Conservation (phyloP, 805 yeast species). For the Saccharomyces kudriavzevii region DNA sequence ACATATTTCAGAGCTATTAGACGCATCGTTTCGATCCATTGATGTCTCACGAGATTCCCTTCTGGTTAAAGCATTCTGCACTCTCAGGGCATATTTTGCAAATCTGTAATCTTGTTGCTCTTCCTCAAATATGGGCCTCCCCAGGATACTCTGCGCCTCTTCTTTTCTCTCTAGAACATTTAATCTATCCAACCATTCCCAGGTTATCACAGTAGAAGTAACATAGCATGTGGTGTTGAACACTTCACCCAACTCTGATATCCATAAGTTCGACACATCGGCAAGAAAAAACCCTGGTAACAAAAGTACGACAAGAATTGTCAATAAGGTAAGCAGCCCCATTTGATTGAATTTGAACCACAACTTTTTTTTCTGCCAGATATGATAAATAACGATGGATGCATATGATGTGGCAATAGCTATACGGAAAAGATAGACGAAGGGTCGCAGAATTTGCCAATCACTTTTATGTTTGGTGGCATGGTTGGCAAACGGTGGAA, state of each 20-base stretch:
- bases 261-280: constrained; percentile 69
- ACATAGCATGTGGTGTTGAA: constrained; percentile 68
- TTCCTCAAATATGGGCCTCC: constrained; percentile 67
- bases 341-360: constrained; percentile 40
- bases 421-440: constrained; percentile 64
- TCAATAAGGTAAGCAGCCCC: constrained; percentile 47
- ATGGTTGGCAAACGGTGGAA: constrained; percentile 33
- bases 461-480: constrained; percentile 11
- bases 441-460: constrained; percentile 59
- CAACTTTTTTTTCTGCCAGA: constrained; percentile 43
- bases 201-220: constrained; percentile 61
- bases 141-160: constrained; percentile 66
- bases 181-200: constrained; percentile 80
- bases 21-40: background rate
- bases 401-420: constrained; percentile 64
- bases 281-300: constrained; percentile 68
- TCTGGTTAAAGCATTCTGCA: constrained; percentile 22
- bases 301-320: constrained; percentile 46
- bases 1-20: background rate
- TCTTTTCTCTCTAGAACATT: constrained; percentile 46
- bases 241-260: constrained; percentile 62
- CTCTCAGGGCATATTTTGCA: constrained; percentile 24
- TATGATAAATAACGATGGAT: constrained; percentile 49
- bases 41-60: constrained; percentile 5
- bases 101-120: constrained; percentile 34